phyloP scores from a whole-genome alignment of 1,284 basidiomycete genomes.

The Fomes fomentarius region DNA sequence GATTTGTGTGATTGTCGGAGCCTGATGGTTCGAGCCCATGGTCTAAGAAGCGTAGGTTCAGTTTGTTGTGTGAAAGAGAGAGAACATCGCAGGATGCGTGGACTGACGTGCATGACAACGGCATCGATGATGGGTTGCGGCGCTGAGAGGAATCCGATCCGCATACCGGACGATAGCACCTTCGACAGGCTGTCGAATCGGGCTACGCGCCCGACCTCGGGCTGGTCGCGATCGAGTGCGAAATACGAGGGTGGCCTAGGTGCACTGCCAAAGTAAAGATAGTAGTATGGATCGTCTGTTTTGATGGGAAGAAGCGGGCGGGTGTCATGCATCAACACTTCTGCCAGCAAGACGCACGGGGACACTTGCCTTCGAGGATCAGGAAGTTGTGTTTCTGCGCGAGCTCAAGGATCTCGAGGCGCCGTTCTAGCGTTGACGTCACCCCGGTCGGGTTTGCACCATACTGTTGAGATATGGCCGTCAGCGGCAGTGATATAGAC shows the following conservation, averaged over 20 bases:
- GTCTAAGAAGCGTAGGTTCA: too few relatives aligned
- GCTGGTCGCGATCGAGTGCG: constrained; percentile 64
- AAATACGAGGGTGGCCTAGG: constrained; percentile 79
- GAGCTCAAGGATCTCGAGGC: constrained; percentile 78
- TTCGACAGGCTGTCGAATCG: constrained; percentile 92
- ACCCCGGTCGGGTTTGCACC: constrained; percentile 87
- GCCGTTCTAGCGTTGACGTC: constrained; percentile 74
- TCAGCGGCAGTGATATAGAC: neutral
- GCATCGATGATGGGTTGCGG: constrained; percentile 74
- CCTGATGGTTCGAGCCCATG: constrained; percentile 67
- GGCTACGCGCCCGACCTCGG: constrained; percentile 75
- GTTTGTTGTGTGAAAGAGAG: too few relatives aligned
- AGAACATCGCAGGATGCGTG: too few relatives aligned
- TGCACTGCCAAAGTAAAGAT: constrained; percentile 69
- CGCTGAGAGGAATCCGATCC: constrained; percentile 84
- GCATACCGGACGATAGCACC: constrained; percentile 81
- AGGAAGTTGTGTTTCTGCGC: constrained; percentile 79
- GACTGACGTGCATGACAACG: constrained; percentile 72
- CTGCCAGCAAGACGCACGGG: neutral
- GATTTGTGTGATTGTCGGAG: constrained; percentile 78
- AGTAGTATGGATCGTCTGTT: constrained; percentile 81
- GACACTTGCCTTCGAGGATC: constrained; percentile 76
- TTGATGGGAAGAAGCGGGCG: neutral
- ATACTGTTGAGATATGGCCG: constrained; percentile 47
- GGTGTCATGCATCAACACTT: too few relatives aligned